Percentiles rank a stretch among this genome's conserved stretches.
Conservation (phyloP, 2,329 filamentous ascomycete genomes). For the Samsoniella hepiali region DNA sequence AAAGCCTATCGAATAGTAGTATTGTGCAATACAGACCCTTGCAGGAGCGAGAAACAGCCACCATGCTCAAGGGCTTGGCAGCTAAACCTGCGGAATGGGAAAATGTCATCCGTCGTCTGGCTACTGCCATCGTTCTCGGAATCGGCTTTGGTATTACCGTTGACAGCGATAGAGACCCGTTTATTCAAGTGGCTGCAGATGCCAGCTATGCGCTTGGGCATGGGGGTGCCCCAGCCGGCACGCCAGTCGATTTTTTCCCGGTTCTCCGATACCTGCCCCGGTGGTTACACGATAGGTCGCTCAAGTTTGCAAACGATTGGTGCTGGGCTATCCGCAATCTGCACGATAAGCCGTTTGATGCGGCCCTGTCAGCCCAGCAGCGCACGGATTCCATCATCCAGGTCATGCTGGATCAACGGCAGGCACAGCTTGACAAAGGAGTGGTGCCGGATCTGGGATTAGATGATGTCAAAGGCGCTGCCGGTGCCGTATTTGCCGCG, state of each 20-base stretch:
- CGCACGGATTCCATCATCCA: slow-evolving; percentile 31
- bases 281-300: slow-evolving; percentile 32
- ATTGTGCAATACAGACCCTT: slow-evolving; percentile 33
- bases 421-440: slow-evolving; percentile 27
- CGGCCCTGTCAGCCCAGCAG: slow-evolving; percentile 30
- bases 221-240: slow-evolving; percentile 31
- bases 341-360: slow-evolving; percentile 43
- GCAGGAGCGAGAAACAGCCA: slow-evolving; percentile 34
- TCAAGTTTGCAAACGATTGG: slow-evolving; percentile 31
- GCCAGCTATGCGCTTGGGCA: slow-evolving; percentile 30
- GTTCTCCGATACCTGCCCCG: slow-evolving; percentile 41
- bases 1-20: slow-evolving; percentile 39
- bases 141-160: slow-evolving; percentile 44
- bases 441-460: slow-evolving; percentile 33
- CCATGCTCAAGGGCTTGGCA: slow-evolving; percentile 31
- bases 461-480: slow-evolving; percentile 48
- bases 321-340: slow-evolving; percentile 36
- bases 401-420: slow-evolving; percentile 27
- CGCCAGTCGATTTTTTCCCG: slow-evolving; percentile 48
- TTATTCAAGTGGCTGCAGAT: slow-evolving; percentile 37
- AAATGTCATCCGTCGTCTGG: slow-evolving; percentile 35
- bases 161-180: slow-evolving; percentile 35
- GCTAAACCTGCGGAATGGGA: slow-evolving; percentile 36
- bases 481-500: slow-evolving; percentile 46
- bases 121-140: slow-evolving; percentile 39